phyloP scores from a whole-genome alignment of 768 basidiomycete genomes.

The Podaxis carcinomalis region DNA sequence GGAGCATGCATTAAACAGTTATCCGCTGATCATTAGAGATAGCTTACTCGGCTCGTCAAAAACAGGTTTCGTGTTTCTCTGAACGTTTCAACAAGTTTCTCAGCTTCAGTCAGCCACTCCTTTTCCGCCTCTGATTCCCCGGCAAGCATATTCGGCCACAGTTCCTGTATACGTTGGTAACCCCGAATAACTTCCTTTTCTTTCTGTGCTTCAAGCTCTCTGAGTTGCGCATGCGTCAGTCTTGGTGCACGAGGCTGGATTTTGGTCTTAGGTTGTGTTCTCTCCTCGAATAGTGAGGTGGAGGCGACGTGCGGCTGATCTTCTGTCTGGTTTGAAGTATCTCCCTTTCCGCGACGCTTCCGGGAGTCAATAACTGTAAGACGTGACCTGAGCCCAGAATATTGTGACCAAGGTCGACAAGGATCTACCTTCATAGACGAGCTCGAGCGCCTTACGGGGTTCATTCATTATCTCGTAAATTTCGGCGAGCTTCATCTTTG shows the following conservation, averaged over 20 bases:
- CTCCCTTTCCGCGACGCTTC: constrained; percentile 36
- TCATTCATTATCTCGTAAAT: constrained; percentile 84
- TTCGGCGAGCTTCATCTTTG: constrained; percentile 87
- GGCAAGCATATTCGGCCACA: constrained; percentile 54
- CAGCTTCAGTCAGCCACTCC: constrained; percentile 82
- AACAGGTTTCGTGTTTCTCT: constrained; percentile 85
- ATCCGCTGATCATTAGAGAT: background rate
- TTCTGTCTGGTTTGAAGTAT: constrained; percentile 11
- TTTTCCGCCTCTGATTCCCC: constrained; percentile 45
- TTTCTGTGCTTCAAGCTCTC: constrained; percentile 59
- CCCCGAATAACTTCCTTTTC: constrained; percentile 61
- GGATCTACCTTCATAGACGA: constrained; percentile 74
- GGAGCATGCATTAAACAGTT: background rate
- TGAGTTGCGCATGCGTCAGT: constrained; percentile 54
- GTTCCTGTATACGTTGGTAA: constrained; percentile 54
- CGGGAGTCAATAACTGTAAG: constrained; percentile 55
- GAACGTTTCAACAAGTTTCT: constrained; percentile 84
- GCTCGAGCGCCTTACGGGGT: constrained; percentile 73
- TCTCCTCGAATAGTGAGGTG: constrained; percentile 63
- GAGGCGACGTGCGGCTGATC: constrained; percentile 15
- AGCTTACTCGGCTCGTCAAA: constrained; percentile 65
- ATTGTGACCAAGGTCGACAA: background rate
- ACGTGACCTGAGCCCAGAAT: background rate
- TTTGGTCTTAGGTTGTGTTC: constrained; percentile 32
- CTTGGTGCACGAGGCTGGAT: constrained; percentile 33